Base-by-base conservation (phyloP, 2,329 filamentous ascomycete species). In the Trichoderma aggressivum region DNA sequence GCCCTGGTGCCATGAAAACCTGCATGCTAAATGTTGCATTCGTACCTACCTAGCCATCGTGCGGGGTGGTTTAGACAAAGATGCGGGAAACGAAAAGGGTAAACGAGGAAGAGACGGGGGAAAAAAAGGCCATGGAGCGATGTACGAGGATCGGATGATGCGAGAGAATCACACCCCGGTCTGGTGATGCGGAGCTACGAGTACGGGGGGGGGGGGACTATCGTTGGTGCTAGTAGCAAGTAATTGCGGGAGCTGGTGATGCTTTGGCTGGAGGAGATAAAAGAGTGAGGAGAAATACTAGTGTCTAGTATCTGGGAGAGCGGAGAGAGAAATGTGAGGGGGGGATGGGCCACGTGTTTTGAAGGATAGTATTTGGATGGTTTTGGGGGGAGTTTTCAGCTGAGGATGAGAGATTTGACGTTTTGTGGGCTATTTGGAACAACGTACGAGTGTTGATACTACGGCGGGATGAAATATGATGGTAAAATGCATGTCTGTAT, bases 121-220 rank as follows among this genome's bases (percentile, higher is more conserved):
- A 63, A 36, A 34, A 47, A 64, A 34, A 18, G 26, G 60, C 60
- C 26, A 63, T 63, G 60, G 24, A 30, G 21, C 50, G 50, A 68
- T 59, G 63, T 32, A 39, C 30, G 53, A 55, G 53, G 47, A 68
- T 68, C 55, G 64, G 53, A 43, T 68, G 64, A 68, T 68, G 53
- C 39, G 55, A 59, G 21, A 47, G 64, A 43, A 59, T 67, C 53
- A 47, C 64, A 59, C 64, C 64, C 64, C 36, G 64, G 64, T 68
- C 64, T 60, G 64, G 64, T 68, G 55, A 68, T 68, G 64, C 64
- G 34, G 64, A 53, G 32, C 30, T 55, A 18, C 21, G 47, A 30
- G 62, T n/a, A n/a, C 18, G 47, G 36, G 6, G 36, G 36, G 21
- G 24, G 43, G 8, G 26, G 36, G 8, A 28, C 60, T 62, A 47